Evolutionary conservation across 2,329 filamentous ascomycete genomes (phyloP).

Genomic region (Fusarium graminum): DNA sequence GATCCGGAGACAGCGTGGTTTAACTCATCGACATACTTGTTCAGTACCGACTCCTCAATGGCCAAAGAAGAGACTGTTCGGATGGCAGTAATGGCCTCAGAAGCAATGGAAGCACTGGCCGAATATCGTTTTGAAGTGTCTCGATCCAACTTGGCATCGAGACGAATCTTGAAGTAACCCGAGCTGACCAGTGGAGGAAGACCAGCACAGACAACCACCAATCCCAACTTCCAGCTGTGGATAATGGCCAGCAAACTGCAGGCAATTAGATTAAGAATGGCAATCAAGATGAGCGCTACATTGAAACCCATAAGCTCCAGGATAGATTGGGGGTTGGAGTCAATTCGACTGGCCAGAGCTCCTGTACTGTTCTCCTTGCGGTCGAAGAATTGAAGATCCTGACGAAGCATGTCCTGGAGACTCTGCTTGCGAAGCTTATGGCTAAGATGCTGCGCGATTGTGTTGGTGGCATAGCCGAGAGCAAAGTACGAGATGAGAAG

Average conservation of each 20-base stretch:
- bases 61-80: slow-evolving; percentile 59
- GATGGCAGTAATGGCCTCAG: slow-evolving; percentile 58
- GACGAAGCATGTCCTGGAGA: slow-evolving; percentile 53
- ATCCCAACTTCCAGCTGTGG: slow-evolving; percentile 62
- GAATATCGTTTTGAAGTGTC: slow-evolving; percentile 53
- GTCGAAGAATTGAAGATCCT: slow-evolving; percentile 60
- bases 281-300: slow-evolving; percentile 56
- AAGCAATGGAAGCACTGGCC: slow-evolving; percentile 58
- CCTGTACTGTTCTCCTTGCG: slow-evolving; percentile 57
- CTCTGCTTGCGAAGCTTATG: slow-evolving; percentile 47
- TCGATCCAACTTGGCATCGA: slow-evolving; percentile 58
- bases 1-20: slow-evolving; percentile 50
- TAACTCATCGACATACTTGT: slow-evolving; percentile 51
- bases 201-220: slow-evolving; percentile 62
- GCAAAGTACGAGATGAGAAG: slow-evolving; percentile 60
- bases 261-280: slow-evolving; percentile 54
- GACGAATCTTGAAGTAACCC: slow-evolving; percentile 57
- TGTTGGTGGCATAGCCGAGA: slow-evolving; percentile 55
- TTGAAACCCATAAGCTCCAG: slow-evolving; percentile 61
- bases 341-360: slow-evolving; percentile 54
- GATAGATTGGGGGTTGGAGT: slow-evolving; percentile 56
- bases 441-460: slow-evolving; percentile 48
- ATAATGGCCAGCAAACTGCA: slow-evolving; percentile 59
- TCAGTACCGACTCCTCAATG: slow-evolving; percentile 55
- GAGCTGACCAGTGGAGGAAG: slow-evolving; percentile 54